Evolutionary conservation across 139 green algal species (phyloP).

Genomic region (Pleodorina starrii): DNA sequence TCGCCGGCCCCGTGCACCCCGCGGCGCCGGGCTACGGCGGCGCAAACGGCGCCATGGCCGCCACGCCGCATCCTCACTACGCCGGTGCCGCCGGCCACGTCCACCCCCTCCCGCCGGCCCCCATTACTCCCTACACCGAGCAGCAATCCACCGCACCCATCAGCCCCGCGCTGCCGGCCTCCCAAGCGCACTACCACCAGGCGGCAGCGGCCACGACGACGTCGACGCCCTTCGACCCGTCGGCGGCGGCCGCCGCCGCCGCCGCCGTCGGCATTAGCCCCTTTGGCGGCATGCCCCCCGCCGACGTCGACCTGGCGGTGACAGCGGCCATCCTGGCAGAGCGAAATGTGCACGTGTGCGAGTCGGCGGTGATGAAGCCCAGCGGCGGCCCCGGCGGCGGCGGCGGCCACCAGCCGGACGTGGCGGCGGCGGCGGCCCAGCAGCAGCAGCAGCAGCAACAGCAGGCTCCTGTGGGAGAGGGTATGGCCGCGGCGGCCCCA

Average conservation of each 20-base stretch:
- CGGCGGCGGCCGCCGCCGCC: background rate
- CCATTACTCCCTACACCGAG: constrained; percentile 1
- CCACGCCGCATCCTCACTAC: background rate
- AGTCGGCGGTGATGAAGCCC: background rate
- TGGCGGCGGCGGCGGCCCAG: background rate
- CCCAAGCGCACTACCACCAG: background rate
- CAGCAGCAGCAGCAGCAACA: no score
- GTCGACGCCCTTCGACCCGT: background rate
- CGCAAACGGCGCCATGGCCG: background rate
- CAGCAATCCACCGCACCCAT: background rate
- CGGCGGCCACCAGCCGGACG: background rate
- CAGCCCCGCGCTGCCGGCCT: background rate
- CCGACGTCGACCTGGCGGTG: constrained; percentile 35
- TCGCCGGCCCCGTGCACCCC: background rate
- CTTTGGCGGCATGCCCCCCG: constrained; percentile 1
- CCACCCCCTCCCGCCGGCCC: background rate
- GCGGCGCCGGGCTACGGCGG: background rate
- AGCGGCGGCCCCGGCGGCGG: background rate
- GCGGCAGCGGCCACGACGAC: background rate
- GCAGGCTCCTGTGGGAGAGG: background rate
- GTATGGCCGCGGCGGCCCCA: background rate
- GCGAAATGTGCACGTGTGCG: constrained; percentile 29
- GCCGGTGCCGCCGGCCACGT: background rate
- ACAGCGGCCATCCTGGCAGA: constrained; percentile 29
- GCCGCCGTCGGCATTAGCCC: background rate